Evolutionary conservation across 345 rosid species (phyloP).

Genomic region (Euclidium syriacum): DNA sequence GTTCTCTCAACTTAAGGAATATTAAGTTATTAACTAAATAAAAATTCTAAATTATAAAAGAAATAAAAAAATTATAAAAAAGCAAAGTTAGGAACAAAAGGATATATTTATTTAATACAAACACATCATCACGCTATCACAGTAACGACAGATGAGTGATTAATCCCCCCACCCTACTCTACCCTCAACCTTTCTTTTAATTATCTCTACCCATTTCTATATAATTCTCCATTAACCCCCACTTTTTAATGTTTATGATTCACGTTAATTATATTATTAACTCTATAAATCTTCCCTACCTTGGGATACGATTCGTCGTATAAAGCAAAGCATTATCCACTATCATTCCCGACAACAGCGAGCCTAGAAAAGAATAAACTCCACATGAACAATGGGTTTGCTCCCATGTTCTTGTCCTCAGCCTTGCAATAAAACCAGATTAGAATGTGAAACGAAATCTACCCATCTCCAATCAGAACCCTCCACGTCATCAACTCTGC

Average conservation of each 20-base stretch:
- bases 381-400: constrained; percentile 23
- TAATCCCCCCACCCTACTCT: constrained; percentile 16
- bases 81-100: constrained; percentile 18
- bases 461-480: constrained; percentile 30
- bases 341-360: constrained; percentile 25
- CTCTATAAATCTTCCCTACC: constrained; percentile 7
- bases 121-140: constrained; percentile 11
- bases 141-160: constrained; percentile 16
- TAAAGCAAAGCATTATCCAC: constrained; percentile 16
- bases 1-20: neutral
- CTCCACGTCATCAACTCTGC: constrained; percentile 37
- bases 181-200: constrained; percentile 1
- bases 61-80: constrained; percentile 7
- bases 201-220: constrained; percentile 6
- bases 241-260: neutral
- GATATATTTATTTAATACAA: constrained; percentile 11
- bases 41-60: neutral
- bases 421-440: constrained; percentile 19
- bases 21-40: neutral
- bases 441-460: constrained; percentile 16
- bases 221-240: constrained; percentile 1
- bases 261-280: neutral
- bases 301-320: constrained; percentile 7
- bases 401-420: constrained; percentile 25
- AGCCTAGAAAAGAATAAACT: neutral